Evolutionary conservation across 139 green algal species (phyloP), one percentile per base, ranked within the genome.

Genomic region (Parachlorella kessleri): DNA sequence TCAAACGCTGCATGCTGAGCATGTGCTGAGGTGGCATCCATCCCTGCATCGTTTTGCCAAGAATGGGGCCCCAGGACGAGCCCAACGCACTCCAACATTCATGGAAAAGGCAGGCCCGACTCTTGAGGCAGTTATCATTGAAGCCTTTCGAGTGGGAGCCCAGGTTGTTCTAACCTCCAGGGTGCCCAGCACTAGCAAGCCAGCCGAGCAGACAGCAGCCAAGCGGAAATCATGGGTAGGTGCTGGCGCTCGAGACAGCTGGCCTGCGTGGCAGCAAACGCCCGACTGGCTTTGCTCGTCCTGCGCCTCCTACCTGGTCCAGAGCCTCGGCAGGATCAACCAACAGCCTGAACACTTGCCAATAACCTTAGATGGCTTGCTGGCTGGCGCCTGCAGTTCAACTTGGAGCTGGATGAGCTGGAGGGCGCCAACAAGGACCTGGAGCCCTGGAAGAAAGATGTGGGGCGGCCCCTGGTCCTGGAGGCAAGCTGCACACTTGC

Each of bases 341-440:
- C n/a, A n/a, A n/a, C n/a, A n/a, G n/a, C n/a, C n/a, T n/a, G n/a
- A n/a, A n/a, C n/a, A n/a, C n/a, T n/a, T n/a, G n/a, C n/a, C n/a
- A n/a, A n/a, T n/a, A n/a, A n/a, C 53, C 53, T 14, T 14, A 63
- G 21, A 63, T 28, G 53, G 53, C 53, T 63, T 63, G 53, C 14
- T 63, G 14, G 14, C 14, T 63, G 53, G 53, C 21, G 53, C 53
- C 53, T 14, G 77, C 83, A 92, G 89, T 93, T 93, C 75, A 93
- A 92, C 33, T 36, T 92, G 53, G 84, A 92, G 66, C 53, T 93
- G 8, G 75, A 85, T 7, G 89, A 93, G 70, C 59, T 89, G 35
- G 75, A 83, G 39, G 59, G 42, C 14, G 89, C 88, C 14, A 33
- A 66, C 6, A 53, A 70, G 33, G 70, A 75, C 8, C 14, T 93